Evolutionary conservation across 73 alveolate species (phyloP).

Genomic region (Paramecium bursaria): DNA sequence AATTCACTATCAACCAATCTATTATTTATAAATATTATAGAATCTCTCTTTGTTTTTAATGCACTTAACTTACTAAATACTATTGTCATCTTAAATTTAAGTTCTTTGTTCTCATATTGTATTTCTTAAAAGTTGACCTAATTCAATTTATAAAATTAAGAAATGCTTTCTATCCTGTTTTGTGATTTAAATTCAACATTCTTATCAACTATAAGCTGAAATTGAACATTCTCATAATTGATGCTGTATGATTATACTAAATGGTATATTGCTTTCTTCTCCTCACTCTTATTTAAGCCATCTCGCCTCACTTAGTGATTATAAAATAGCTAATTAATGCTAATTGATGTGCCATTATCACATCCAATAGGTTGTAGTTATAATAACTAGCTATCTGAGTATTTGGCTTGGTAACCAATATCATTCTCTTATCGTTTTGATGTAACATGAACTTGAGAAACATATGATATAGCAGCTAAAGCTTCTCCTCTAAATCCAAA

Average conservation of each 20-base stretch:
- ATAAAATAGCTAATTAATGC: constrained; percentile 76
- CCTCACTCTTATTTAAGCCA: constrained; percentile 57
- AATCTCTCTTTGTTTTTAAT: constrained; percentile 63
- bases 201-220: constrained; percentile 52
- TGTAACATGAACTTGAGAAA: constrained; percentile 85
- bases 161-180: constrained; percentile 5
- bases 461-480: constrained; percentile 90
- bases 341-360: constrained; percentile 79
- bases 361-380: constrained; percentile 67
- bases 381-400: constrained; percentile 79
- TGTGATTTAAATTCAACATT: constrained; percentile 31
- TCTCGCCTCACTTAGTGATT: constrained; percentile 72
- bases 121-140: neutral
- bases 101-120: too few species aligned
- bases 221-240: constrained; percentile 40
- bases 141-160: neutral
- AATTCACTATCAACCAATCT: constrained; percentile 81
- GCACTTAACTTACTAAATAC: constrained; percentile 57
- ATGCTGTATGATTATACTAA: constrained; percentile 21
- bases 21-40: constrained; percentile 83
- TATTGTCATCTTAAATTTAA: constrained; percentile 2
- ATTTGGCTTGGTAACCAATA: constrained; percentile 84
- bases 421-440: constrained; percentile 79
- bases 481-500: constrained; percentile 99
- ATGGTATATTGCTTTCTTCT: constrained; percentile 39